These are phyloP conservation scores for Panicum miliaceum DNA, from an alignment of 176 grass and related monocot species.

Conservation along the genomic window DNA sequence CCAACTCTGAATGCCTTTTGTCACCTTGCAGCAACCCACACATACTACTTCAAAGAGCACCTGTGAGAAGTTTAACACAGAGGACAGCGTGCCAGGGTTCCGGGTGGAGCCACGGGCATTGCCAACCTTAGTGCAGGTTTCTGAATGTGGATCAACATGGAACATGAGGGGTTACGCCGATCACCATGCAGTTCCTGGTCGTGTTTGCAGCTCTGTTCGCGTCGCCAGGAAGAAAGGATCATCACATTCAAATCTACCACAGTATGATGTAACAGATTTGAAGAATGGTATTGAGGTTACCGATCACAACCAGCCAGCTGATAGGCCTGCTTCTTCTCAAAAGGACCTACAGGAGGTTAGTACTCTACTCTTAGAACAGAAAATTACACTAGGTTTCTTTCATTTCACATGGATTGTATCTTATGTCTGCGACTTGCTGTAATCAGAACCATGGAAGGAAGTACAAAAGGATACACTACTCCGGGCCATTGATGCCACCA, in stretches of 20 bases:
- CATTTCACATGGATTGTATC: constrained; percentile 18
- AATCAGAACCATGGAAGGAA: constrained; percentile 61
- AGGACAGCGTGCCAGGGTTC: constrained; percentile 57
- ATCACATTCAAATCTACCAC: constrained; percentile 48
- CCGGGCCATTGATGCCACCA: constrained; percentile 74
- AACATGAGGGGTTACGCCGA: constrained; percentile 37
- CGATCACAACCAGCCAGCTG: constrained; percentile 48
- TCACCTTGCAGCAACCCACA: constrained; percentile 45
- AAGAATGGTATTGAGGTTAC: constrained; percentile 34
- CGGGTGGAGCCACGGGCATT: constrained; percentile 40
- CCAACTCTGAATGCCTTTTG: constrained; percentile 14
- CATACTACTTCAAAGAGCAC: constrained; percentile 68
- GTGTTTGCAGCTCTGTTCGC: constrained; percentile 57
- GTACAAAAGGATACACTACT: constrained; percentile 81
- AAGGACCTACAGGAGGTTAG: constrained; percentile 65
- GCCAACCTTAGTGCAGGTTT: constrained; percentile 36
- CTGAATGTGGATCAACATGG: constrained; percentile 36
- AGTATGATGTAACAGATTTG: constrained; percentile 33
- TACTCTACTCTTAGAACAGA: background rate
- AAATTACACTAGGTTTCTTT: constrained; percentile 3
- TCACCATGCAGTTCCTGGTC: constrained; percentile 31
- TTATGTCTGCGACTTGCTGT: constrained; percentile 19
- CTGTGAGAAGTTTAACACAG: constrained; percentile 49
- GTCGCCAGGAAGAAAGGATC: constrained; percentile 56
- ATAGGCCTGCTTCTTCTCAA: constrained; percentile 46